Conservation (phyloP, 2,329 filamentous ascomycete species). For the Monilinia fructigena region DNA sequence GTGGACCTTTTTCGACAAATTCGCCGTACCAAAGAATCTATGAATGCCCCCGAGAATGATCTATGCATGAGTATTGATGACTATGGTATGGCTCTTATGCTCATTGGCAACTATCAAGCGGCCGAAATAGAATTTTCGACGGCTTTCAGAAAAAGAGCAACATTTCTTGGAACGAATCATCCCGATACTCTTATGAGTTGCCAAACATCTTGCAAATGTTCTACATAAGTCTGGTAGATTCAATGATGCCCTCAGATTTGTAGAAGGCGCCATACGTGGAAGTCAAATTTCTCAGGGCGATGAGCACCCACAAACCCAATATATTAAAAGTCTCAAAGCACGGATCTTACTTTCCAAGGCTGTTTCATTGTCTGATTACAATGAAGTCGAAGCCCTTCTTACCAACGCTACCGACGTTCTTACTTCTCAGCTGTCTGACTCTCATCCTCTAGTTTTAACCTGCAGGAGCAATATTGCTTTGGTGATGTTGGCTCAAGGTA, state of each 20-base stretch:
- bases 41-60: slow-evolving; percentile 11
- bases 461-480: slow-evolving; percentile 33
- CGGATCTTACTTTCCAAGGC: slow-evolving; percentile 30
- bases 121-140: slow-evolving; percentile 30
- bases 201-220: slow-evolving; percentile 32
- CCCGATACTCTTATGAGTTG: slow-evolving; percentile 32
- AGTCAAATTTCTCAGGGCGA: slow-evolving; percentile 29
- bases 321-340: slow-evolving; percentile 33
- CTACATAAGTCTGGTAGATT: slow-evolving; percentile 30
- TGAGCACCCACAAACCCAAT: slow-evolving; percentile 33
- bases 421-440: slow-evolving; percentile 26
- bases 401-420: slow-evolving; percentile 28
- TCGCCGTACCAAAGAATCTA: slow-evolving; percentile 18
- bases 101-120: slow-evolving; percentile 30
- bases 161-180: slow-evolving; percentile 30
- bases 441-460: slow-evolving; percentile 31
- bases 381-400: slow-evolving; percentile 32
- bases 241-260: slow-evolving; percentile 30
- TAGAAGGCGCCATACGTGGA: slow-evolving; percentile 30
- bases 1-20: slow-evolving; percentile 28
- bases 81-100: slow-evolving; percentile 28
- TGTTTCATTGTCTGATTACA: slow-evolving; percentile 28
- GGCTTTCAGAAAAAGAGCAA: slow-evolving; percentile 29
- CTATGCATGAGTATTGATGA: slow-evolving; percentile 20
- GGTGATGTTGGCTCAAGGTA: slow-evolving; percentile 31